phyloP scores from a whole-genome alignment of 108 stramenopile species.

The Cyclotella kingstonii region DNA sequence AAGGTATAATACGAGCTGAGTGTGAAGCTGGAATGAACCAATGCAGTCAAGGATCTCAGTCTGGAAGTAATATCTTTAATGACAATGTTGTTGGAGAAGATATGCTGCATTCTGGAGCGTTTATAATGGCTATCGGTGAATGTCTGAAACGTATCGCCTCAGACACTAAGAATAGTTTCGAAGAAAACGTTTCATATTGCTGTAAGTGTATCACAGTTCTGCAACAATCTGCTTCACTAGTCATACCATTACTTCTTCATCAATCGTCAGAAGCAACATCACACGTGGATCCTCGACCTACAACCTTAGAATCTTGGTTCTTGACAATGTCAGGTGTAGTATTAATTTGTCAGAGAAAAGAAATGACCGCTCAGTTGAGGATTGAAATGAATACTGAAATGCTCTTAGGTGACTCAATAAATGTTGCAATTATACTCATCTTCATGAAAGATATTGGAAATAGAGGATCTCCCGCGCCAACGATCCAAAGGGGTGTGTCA shows the following conservation, averaged over 20 bases:
- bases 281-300: constrained; percentile 71
- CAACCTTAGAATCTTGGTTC: constrained; percentile 72
- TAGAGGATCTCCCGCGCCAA: constrained; percentile 4
- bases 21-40: constrained; percentile 52
- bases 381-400: constrained; percentile 13
- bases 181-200: constrained; percentile 7
- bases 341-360: constrained; percentile 18
- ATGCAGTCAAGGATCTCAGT: constrained; percentile 45
- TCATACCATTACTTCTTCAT: constrained; percentile 17
- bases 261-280: constrained; percentile 29
- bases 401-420: constrained; percentile 53
- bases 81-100: constrained; percentile 67
- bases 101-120: constrained; percentile 60
- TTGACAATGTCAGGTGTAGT: constrained; percentile 32
- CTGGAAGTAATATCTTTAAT: constrained; percentile 54
- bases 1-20: constrained; percentile 59
- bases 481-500: constrained; percentile 51
- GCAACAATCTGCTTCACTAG: constrained; percentile 16
- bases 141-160: constrained; percentile 18
- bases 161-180: neutral
- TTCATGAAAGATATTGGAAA: constrained; percentile 50
- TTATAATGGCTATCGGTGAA: constrained; percentile 42
- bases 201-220: constrained; percentile 34
- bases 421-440: constrained; percentile 45
- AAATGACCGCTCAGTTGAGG: constrained; percentile 10